A percentile compares a stretch with the other conserved stretches of the same genome.
Evolutionary conservation across 768 basidiomycete species (phyloP).

Genomic region (Chalciporus sphaerocephalus): DNA sequence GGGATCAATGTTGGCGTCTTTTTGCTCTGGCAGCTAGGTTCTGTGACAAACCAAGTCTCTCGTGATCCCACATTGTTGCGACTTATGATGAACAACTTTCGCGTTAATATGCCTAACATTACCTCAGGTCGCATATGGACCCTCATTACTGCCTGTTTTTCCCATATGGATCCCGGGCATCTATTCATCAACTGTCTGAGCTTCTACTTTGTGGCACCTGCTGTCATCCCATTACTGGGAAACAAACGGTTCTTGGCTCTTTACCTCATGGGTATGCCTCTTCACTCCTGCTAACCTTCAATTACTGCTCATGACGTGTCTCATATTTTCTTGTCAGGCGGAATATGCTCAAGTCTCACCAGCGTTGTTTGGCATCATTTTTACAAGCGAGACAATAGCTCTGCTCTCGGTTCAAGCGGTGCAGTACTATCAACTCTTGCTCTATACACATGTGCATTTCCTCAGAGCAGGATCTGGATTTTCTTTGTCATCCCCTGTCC

Average conservation of each 20-base stretch:
- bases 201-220: conserved; percentile 70
- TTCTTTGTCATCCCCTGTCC: conserved; percentile 79
- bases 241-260: conserved; percentile 61
- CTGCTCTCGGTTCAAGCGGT: conserved; percentile 73
- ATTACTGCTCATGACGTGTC: conserved; percentile 1
- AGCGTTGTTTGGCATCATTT: conserved; percentile 45
- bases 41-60: conserved; percentile 36
- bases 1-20: conserved; percentile 62
- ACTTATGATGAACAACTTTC: conserved; percentile 63
- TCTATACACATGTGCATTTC: conserved; percentile 67
- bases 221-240: conserved; percentile 60
- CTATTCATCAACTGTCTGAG: conserved; percentile 75
- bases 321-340: conserved; percentile 41
- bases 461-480: conserved; percentile 59
- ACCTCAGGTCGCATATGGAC: conserved; percentile 71
- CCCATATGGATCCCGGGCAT: conserved; percentile 57
- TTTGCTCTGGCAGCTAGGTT: conserved; percentile 50
- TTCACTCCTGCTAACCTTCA: background rate
- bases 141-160: conserved; percentile 64
- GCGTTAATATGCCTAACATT: conserved; percentile 56
- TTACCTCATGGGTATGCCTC: conserved; percentile 63
- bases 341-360: conserved; percentile 50
- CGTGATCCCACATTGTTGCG: conserved; percentile 36
- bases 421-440: conserved; percentile 70
- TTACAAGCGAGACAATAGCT: conserved; percentile 28